Evolutionary conservation across 2,329 filamentous ascomycete genomes (phyloP), one percentile per base, ranked within the genome.

Genomic region (Beauveria varroae): DNA sequence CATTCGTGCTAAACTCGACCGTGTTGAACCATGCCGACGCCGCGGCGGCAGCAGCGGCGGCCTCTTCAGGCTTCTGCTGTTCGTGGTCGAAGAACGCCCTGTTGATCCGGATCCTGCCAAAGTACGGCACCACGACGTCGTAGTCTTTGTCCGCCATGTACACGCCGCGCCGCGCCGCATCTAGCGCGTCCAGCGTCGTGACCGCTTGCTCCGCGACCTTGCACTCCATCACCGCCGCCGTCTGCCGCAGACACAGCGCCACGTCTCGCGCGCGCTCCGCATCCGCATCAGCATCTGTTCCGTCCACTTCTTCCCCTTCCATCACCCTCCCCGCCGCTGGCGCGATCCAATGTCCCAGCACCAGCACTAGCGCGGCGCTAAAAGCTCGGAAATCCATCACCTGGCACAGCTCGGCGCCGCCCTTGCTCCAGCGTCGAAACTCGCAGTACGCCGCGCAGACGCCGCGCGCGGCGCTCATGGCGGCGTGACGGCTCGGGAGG

Each of bases 381-480:
- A 81, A 81, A 2, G 73, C 74, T 57, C 76, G 69, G 55, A 81
- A 81, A 63, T 82, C 79, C 52, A 77, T 70, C 41, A 79, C 64
- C 50, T 79, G 79, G 68, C 78, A 79, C 10, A 76, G 67, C 55
- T 64, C 9, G 61, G 37, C 20, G 61, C 62, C 62, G 7, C 62
- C 58, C 5, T 34, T 52, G 8, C 59, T 41, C 28, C 57, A 62
- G 18, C 57, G 57, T 53, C 75, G 73, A 6, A 73, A 68, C 14
- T 57, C 62, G 30, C 64, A 52, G 63, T 78, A 80, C 12, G 71
- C 64, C 18, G 64, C 62, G 26, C 80, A 71, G 56, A 76, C 71
- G 41, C 74, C 72, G 52, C 78, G 72, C 12, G 77, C 71, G 1
- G 76, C 75, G 40, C 78, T 73, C 24, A 80, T 66, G 2, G 75